phyloP scores from a whole-genome alignment of 257 asterid genomes.

The Ocimum tenuiflorum region DNA sequence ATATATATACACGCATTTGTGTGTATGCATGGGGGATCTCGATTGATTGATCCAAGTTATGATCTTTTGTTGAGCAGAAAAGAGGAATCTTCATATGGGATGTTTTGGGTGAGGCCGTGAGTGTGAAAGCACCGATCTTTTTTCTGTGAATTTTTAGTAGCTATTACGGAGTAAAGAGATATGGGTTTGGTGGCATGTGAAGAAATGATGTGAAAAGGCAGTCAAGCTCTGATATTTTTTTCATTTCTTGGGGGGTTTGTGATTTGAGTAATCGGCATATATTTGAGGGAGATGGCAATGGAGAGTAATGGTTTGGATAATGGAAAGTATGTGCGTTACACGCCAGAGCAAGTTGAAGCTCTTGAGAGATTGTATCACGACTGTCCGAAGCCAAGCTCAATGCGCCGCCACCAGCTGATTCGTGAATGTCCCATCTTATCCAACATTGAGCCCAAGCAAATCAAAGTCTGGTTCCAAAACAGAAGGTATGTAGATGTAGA shows the following conservation, averaged over 20 bases:
- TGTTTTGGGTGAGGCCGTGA: slow-evolving; percentile 11
- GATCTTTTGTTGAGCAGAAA: background rate
- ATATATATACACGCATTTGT: background rate
- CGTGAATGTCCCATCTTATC: slow-evolving; percentile 85
- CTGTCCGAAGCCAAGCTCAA: slow-evolving; percentile 82
- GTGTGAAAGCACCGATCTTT: slow-evolving; percentile 28
- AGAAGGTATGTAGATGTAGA: slow-evolving; percentile 68
- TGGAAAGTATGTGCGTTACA: slow-evolving; percentile 78
- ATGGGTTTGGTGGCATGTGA: slow-evolving; percentile 33
- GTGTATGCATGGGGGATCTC: slow-evolving; percentile 3
- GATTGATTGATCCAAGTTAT: slow-evolving; percentile 8
- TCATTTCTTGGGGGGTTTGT: background rate
- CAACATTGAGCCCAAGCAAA: slow-evolving; percentile 78
- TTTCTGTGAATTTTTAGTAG: background rate
- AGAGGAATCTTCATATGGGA: slow-evolving; percentile 11
- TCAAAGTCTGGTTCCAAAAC: slow-evolving; percentile 94
- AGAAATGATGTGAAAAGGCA: slow-evolving; percentile 16
- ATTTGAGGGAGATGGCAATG: slow-evolving; percentile 60
- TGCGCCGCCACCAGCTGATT: slow-evolving; percentile 84
- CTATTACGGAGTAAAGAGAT: slow-evolving; percentile 20
- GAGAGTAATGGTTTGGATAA: slow-evolving; percentile 56
- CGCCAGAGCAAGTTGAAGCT: slow-evolving; percentile 90
- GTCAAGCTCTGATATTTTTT: background rate
- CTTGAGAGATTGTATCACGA: slow-evolving; percentile 85
- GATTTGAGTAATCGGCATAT: too few relatives aligned